Evolutionary conservation across 305 asterid species (phyloP), one percentile per base, ranked within the genome.

Genomic region (Fraxinus albicans): DNA sequence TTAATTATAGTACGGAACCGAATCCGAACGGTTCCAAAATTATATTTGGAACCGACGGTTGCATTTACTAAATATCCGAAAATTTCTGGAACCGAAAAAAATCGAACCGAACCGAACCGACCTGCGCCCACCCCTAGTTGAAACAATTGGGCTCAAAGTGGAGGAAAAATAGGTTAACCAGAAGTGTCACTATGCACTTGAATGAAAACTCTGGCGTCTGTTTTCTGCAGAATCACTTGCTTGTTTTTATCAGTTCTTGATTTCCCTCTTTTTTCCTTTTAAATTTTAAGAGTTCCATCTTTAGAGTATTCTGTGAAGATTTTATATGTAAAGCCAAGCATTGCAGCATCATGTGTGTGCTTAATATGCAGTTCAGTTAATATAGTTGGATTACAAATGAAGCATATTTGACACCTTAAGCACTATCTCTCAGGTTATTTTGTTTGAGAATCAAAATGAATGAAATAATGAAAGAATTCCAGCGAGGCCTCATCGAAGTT

Each of bases 401-500:
- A n/a, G 72, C 33, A 75, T 53, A 5, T 36, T 35, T 77, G 25
- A 77, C 69, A 58, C 58, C 36, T 83, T 63, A 35, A 3, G 42
- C 25, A 53, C 76, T 44, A 9, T 73, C 79, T 17, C 81, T 38
- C 33, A 55, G 80, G 34, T 75, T 70, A 44, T 27, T 29, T 73
- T 67, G 69, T 76, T 77, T 31, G 40, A 21, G 44, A 80, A 77
- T 6, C 73, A 7, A 80, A 72, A 93, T 93, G 97, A 94, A 93
- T 9, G 88, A 88, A 6, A 34, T 82, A 10, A 90, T 90, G 97
- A 86, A 86, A 82, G 88, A 90, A 40, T 86, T 91, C 77, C 92
- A 88, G 81, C 85, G 88, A 58, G 90, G 84, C 63, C 93, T 93
- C 8, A 80, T 85, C 13, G 95, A 92, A 83, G 88, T 94, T 84